Evolutionary conservation across 2,329 filamentous ascomycete genomes (phyloP).

Genomic region (Claviceps digitariae): DNA sequence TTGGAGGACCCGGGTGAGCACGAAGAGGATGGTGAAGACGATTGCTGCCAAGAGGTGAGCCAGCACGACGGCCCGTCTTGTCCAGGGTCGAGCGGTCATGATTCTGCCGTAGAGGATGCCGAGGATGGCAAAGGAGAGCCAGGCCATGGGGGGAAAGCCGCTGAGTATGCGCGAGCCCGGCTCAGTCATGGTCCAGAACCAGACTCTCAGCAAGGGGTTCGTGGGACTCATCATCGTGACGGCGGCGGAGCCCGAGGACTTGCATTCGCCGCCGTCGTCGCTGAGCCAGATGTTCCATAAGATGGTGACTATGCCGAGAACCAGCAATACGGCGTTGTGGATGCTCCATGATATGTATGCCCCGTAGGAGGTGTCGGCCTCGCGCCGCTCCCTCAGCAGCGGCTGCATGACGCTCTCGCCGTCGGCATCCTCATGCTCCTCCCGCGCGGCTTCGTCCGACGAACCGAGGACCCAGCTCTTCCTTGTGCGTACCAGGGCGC

Average conservation of each 20-base stretch:
- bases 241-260: not conserved
- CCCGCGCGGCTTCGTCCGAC: conserved; percentile 6
- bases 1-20: conserved; percentile 25
- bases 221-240: conserved; percentile 4
- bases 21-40: conserved; percentile 23
- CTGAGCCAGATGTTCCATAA: conserved; percentile 35
- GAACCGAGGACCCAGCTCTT: conserved; percentile 1
- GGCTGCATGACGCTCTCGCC: conserved; percentile 17
- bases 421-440: not conserved
- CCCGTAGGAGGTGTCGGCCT: not conserved
- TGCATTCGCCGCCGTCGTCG: conserved; percentile 24
- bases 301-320: conserved; percentile 23
- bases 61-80: conserved; percentile 10
- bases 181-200: conserved; percentile 24
- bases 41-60: conserved; percentile 18
- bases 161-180: conserved; percentile 19
- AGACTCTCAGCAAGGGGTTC: conserved; percentile 20
- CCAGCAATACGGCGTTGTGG: conserved; percentile 24
- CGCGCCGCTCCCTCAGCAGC: conserved; percentile 12
- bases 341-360: conserved; percentile 24
- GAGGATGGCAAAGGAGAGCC: conserved; percentile 32
- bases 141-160: conserved; percentile 30
- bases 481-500: conserved; percentile 10
- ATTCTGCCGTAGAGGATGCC: conserved; percentile 30
- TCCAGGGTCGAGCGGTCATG: conserved; percentile 19